Percentiles rank a stretch among this genome's conserved stretches.
Evolutionary conservation across 148 eudicot genomes (phyloP).

Genomic region (Silene uniflora): DNA sequence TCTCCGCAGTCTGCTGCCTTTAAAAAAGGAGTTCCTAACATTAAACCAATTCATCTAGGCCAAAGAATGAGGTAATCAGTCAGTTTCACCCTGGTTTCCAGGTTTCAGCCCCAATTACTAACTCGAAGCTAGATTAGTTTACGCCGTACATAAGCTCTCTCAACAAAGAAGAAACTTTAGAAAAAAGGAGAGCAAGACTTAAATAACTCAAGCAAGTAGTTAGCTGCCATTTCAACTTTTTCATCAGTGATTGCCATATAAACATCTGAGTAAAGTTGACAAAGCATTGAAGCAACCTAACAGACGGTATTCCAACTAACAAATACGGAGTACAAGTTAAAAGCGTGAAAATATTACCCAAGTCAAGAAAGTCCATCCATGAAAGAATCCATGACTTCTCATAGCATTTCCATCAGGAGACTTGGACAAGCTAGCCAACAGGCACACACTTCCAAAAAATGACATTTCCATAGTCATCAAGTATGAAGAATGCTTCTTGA

Average conservation of each 20-base stretch:
- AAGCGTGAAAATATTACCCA: slow-evolving; percentile 40
- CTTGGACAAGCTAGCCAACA: slow-evolving; percentile 77
- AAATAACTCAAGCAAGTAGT: neutral
- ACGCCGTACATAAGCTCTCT: neutral
- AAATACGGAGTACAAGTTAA: neutral
- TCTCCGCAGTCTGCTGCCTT: neutral
- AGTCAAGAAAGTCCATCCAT: slow-evolving; percentile 83
- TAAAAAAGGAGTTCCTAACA: neutral
- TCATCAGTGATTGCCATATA: neutral
- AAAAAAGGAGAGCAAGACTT: neutral
- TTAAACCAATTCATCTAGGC: too few species aligned
- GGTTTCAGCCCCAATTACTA: neutral
- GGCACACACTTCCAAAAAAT: slow-evolving; percentile 72
- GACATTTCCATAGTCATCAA: slow-evolving; percentile 99
- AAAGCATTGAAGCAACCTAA: neutral
- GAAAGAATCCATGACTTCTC: slow-evolving; percentile 68
- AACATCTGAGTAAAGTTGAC: neutral
- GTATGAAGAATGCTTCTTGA: slow-evolving; percentile 85
- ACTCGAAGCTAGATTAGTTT: neutral
- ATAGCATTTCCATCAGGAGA: slow-evolving; percentile 93
- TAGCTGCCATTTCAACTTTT: neutral
- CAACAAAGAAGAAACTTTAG: too few species aligned
- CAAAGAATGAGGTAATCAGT: neutral
- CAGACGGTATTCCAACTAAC: neutral
- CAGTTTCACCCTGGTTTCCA: neutral